Conservation (phyloP, 805 yeast genomes). For the Teunomyces cretensis region DNA sequence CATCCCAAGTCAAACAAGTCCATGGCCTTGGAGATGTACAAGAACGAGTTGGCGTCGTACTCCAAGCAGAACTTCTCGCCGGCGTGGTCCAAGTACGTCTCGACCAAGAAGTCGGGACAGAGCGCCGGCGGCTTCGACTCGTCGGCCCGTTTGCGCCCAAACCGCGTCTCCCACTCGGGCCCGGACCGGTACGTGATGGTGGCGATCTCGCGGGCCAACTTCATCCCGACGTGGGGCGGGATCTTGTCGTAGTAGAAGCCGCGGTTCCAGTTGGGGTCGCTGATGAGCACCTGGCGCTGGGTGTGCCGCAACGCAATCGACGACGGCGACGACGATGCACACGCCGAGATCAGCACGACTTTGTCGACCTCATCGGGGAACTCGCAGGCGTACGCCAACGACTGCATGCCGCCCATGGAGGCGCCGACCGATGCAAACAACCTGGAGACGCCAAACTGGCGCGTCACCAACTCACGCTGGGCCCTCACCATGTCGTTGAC, state of each 20-base stretch:
- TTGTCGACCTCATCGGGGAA: conserved; percentile 75
- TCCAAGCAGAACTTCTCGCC: conserved; percentile 92
- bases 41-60: conserved; percentile 85
- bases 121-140: conserved; percentile 77
- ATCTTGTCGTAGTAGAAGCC: conserved; percentile 78
- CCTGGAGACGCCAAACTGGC: conserved; percentile 60
- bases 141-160: conserved; percentile 85
- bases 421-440: conserved; percentile 83
- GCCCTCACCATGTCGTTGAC: conserved; percentile 91
- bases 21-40: conserved; percentile 91
- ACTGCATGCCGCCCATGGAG: conserved; percentile 99
- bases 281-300: conserved; percentile 90
- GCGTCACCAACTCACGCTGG: conserved; percentile 65
- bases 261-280: conserved; percentile 92
- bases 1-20: conserved; percentile 82
- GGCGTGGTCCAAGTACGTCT: conserved; percentile 90
- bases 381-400: conserved; percentile 81
- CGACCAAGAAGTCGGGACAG: conserved; percentile 91
- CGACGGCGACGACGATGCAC: conserved; percentile 92
- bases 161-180: conserved; percentile 94
- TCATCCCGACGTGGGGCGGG: conserved; percentile 95
- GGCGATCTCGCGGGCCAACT: conserved; percentile 88
- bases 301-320: conserved; percentile 92
- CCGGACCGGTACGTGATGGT: conserved; percentile 94
- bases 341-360: conserved; percentile 81